These are phyloP conservation scores for Macaranga tanarius DNA, from an alignment of 441 rosid species.

Conservation along the genomic window DNA sequence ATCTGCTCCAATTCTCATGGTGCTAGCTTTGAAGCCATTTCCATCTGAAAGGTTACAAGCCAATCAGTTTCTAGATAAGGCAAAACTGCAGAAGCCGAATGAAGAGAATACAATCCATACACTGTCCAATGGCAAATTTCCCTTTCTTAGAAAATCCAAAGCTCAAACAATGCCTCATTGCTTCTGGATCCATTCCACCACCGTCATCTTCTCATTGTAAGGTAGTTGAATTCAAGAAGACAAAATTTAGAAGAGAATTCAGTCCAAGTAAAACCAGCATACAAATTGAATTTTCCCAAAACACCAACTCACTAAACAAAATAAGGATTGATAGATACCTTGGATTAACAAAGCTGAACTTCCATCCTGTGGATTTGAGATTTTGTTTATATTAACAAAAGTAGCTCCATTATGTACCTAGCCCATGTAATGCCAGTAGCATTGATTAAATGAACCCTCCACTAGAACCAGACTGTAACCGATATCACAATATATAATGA, in stretches of 20 bases:
- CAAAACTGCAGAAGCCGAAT: conserved; percentile 16
- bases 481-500: too few relatives aligned
- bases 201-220: conserved; percentile 59
- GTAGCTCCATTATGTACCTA: conserved; percentile 95
- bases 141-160: conserved; percentile 93
- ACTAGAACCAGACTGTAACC: neutral
- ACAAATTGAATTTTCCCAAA: neutral
- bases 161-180: conserved; percentile 84
- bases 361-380: conserved; percentile 67
- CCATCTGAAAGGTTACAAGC: conserved; percentile 68
- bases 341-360: conserved; percentile 72
- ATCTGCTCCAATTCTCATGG: conserved; percentile 98
- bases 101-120: conserved; percentile 38
- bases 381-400: conserved; percentile 85
- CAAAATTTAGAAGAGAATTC: too few relatives aligned
- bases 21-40: conserved; percentile 97
- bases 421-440: too few relatives aligned
- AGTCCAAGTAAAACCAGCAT: too few relatives aligned
- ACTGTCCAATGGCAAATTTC: conserved; percentile 74
- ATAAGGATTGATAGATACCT: conserved; percentile 41
- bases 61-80: conserved; percentile 17
- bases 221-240: neutral
- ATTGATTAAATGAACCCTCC: conserved; percentile 8
- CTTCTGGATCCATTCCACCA: conserved; percentile 93
- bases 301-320: conserved; percentile 14